These are phyloP conservation scores for Apiospora rasikravindrae DNA, from an alignment of 2,329 filamentous ascomycete genomes.

Conservation along the genomic window DNA sequence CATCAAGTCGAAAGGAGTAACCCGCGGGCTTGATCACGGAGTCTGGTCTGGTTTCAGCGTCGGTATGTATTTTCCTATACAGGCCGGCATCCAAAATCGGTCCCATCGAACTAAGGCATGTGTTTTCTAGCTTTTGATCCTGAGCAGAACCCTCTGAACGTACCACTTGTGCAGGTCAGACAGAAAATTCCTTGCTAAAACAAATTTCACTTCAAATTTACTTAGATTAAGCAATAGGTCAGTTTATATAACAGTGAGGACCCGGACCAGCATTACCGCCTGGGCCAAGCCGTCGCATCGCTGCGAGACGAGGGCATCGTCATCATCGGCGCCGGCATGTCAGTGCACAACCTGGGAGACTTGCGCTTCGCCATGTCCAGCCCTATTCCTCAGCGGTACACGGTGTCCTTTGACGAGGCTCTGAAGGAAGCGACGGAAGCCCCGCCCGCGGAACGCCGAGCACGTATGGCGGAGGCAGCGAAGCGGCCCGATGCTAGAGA, in stretches of 20 bases:
- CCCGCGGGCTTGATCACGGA: conserved; percentile 25
- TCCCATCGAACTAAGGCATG: background rate
- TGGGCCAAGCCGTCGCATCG: conserved; percentile 69
- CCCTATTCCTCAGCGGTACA: conserved; percentile 57
- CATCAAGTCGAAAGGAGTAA: conserved; percentile 23
- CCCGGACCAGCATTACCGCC: conserved; percentile 67
- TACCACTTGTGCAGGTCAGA: conserved; percentile 77
- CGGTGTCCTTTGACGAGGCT: conserved; percentile 69
- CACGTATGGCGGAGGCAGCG: conserved; percentile 45
- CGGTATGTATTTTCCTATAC: conserved; percentile 17
- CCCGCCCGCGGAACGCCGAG: conserved; percentile 43
- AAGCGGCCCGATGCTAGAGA: conserved; percentile 51
- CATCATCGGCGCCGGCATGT: conserved; percentile 76
- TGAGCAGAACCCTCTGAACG: conserved; percentile 63
- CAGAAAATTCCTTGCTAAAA: too few relatives aligned
- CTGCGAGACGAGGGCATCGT: conserved; percentile 71
- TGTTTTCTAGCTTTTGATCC: conserved; percentile 63
- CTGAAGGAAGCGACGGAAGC: conserved; percentile 67
- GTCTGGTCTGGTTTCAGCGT: conserved; percentile 25
- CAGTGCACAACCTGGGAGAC: conserved; percentile 72
- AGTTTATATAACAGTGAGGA: conserved; percentile 71
- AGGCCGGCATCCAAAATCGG: too few relatives aligned
- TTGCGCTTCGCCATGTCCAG: conserved; percentile 51
- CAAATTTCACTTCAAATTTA: too few relatives aligned
- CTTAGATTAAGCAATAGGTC: too few relatives aligned